phyloP scores from a whole-genome alignment of 1,284 basidiomycete genomes.

The Cryptococcus floricola region DNA sequence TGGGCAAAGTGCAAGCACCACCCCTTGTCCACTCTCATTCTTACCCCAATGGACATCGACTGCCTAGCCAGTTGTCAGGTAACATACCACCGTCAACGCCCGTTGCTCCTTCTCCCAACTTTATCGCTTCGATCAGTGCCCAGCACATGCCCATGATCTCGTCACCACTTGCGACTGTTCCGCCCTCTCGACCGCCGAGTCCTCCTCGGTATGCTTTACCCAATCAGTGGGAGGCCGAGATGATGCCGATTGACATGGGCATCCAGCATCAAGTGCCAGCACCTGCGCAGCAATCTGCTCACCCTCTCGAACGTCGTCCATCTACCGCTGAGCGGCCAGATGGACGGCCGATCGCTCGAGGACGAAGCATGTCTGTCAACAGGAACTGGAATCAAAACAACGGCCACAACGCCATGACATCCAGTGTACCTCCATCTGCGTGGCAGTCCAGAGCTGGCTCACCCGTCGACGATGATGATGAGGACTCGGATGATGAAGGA shows the following conservation, averaged over 20 bases:
- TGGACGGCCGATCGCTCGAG: conserved; percentile 37
- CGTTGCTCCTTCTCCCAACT: conserved; percentile 24
- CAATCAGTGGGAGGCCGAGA: conserved; percentile 14
- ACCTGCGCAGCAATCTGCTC: not conserved
- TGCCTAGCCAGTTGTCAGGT: conserved; percentile 38
- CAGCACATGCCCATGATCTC: conserved; percentile 41
- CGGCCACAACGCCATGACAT: conserved; percentile 22
- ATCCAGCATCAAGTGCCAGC: not conserved
- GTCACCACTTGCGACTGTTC: conserved; percentile 38
- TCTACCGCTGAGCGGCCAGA: conserved; percentile 28
- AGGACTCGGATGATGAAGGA: conserved; percentile 40
- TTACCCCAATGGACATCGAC: conserved; percentile 45
- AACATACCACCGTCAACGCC: conserved; percentile 24
- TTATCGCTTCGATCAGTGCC: conserved; percentile 25
- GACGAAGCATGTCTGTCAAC: conserved; percentile 36
- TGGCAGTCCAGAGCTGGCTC: conserved; percentile 36
- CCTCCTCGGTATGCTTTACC: conserved; percentile 29
- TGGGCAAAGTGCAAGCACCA: conserved; percentile 20
- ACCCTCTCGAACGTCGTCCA: conserved; percentile 8
- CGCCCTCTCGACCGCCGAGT: conserved; percentile 34
- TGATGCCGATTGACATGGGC: conserved; percentile 5
- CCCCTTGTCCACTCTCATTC: conserved; percentile 47
- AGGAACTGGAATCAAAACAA: conserved; percentile 17
- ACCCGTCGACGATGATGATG: conserved; percentile 31
- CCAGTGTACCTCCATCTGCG: conserved; percentile 40